Conservation (phyloP, 2,329 filamentous ascomycete genomes). For the Beauveria brongniartii region DNA sequence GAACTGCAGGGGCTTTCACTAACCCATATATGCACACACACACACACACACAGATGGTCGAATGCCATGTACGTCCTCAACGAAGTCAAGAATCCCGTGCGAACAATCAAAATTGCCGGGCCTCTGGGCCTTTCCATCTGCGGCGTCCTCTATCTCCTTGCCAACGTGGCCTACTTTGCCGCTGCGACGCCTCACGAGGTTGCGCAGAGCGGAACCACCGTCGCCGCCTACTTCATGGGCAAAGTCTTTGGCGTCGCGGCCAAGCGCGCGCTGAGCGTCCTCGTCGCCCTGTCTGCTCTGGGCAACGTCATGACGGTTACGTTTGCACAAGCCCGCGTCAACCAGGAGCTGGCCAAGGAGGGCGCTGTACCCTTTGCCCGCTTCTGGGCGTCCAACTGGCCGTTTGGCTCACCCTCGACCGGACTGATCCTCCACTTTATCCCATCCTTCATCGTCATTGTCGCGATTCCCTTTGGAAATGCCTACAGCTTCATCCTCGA, state of each 20-base stretch:
- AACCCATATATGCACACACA: too few species aligned
- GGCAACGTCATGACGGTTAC: constrained; percentile 16
- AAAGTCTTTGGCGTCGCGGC: constrained; percentile 14
- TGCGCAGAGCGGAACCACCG: constrained; percentile 14
- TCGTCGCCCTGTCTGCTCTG: constrained; percentile 14
- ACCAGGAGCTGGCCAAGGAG: constrained; percentile 16
- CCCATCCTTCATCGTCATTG: constrained; percentile 15
- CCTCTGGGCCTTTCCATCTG: constrained; percentile 14
- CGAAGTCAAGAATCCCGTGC: constrained; percentile 14
- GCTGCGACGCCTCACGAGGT: constrained; percentile 13
- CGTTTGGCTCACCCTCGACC: constrained; percentile 13
- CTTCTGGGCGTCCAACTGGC: constrained; percentile 15
- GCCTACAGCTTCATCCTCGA: constrained; percentile 15
- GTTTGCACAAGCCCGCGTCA: constrained; percentile 15
- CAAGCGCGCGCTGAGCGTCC: constrained; percentile 14
- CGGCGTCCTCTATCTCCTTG: constrained; percentile 14
- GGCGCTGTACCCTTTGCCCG: constrained; percentile 13
- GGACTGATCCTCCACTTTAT: constrained; percentile 15
- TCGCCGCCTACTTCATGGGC: constrained; percentile 15
- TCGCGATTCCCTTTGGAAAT: constrained; percentile 16
- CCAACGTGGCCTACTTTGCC: constrained; percentile 15
- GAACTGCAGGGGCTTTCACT: too few species aligned
- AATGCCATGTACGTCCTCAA: constrained; percentile 16
- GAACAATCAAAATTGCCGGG: constrained; percentile 15
- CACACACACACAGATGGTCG: constrained; percentile 3